Conservation (phyloP, 2,329 filamentous ascomycete species). For the Scytalidium sp. region DNA sequence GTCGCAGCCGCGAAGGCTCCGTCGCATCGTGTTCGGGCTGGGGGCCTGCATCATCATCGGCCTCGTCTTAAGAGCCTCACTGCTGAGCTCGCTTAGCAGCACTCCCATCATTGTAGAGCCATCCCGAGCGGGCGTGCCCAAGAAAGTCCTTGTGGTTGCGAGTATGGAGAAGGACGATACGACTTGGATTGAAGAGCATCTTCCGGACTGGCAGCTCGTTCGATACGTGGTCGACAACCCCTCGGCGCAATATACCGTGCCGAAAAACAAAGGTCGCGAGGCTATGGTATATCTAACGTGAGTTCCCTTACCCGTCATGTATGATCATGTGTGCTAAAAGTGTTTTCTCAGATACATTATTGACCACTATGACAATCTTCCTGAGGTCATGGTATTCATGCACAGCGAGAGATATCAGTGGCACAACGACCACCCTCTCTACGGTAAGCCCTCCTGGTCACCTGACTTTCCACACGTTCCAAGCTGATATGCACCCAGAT, state of each 20-base stretch:
- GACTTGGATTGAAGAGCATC: neutral
- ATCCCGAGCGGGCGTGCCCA: no score
- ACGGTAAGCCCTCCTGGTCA: constrained; percentile 11
- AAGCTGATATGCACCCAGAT: constrained; percentile 39
- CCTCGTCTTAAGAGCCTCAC: no score
- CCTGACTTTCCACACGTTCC: no score
- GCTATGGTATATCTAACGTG: constrained; percentile 35
- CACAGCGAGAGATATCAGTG: constrained; percentile 45
- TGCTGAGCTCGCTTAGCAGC: no score
- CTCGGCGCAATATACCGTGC: constrained; percentile 40
- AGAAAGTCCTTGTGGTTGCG: neutral
- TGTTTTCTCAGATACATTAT: constrained; percentile 57
- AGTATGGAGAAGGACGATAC: neutral
- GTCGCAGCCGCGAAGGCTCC: no score
- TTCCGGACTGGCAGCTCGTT: constrained; percentile 6
- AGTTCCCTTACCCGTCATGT: constrained; percentile 46
- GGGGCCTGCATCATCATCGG: no score
- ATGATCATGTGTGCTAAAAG: constrained; percentile 45
- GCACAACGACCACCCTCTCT: constrained; percentile 24
- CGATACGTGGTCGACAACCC: constrained; percentile 22
- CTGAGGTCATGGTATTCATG: constrained; percentile 26
- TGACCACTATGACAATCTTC: constrained; percentile 55
- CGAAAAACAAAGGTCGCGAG: constrained; percentile 40
- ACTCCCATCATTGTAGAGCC: no score
- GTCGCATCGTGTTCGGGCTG: no score